These are phyloP conservation scores for Penicillium sp. DNA, from an alignment of 2,329 filamentous ascomycete species.

Conservation along the genomic window DNA sequence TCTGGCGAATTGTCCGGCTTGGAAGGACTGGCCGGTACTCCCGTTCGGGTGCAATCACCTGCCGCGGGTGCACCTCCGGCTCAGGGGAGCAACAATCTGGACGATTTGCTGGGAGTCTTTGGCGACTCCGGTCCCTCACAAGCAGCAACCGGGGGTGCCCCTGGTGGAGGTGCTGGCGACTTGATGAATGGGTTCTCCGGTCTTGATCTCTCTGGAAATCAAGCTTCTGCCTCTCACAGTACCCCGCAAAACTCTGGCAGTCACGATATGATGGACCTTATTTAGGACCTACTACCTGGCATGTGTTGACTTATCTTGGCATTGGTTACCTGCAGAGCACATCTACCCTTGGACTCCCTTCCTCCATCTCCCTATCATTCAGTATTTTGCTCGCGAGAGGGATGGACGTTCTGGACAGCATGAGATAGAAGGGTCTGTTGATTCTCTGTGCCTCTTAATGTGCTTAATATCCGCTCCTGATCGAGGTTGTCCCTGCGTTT, in stretches of 20 bases:
- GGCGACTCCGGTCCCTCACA: constrained; percentile 44
- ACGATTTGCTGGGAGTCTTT: constrained; percentile 72
- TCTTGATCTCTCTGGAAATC: constrained; percentile 62
- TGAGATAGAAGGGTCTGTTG: constrained; percentile 20
- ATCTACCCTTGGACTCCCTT: too few species aligned
- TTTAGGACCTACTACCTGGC: constrained; percentile 31
- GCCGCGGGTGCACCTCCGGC: constrained; percentile 30
- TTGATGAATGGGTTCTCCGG: constrained; percentile 79
- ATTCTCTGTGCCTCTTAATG: constrained; percentile 7
- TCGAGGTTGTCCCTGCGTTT: too few species aligned
- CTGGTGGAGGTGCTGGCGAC: constrained; percentile 39
- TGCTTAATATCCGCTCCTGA: constrained; percentile 14
- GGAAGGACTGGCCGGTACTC: constrained; percentile 51
- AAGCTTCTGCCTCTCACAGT: constrained; percentile 20
- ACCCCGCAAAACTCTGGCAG: constrained; percentile 45
- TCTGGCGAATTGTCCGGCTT: constrained; percentile 59
- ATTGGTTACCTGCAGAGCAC: neutral
- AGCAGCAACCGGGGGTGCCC: constrained; percentile 28
- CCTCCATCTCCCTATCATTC: too few species aligned
- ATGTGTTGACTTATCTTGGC: constrained; percentile 7
- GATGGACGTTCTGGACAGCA: constrained; percentile 13
- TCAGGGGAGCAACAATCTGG: constrained; percentile 56
- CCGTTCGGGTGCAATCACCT: constrained; percentile 46
- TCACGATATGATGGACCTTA: constrained; percentile 52
- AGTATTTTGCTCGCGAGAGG: constrained; percentile 11